Evolutionary conservation across 352 stramenopile species (phyloP).

Genomic region (Pythium apleroticum): DNA sequence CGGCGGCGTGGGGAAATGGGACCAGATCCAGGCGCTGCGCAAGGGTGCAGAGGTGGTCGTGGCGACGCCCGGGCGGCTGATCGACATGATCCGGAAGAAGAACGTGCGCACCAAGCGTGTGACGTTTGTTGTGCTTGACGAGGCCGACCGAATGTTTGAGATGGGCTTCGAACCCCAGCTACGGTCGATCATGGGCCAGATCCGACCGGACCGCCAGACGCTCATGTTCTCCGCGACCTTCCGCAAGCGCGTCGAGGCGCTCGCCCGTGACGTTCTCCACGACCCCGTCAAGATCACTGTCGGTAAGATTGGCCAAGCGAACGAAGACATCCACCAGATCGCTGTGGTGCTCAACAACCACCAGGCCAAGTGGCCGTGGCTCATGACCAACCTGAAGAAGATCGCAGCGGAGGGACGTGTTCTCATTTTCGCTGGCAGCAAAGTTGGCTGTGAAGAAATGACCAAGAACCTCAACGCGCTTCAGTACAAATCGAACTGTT

Average conservation of each 20-base stretch:
- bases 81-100: slow-evolving; percentile 85
- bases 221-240: slow-evolving; percentile 90
- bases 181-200: slow-evolving; percentile 77
- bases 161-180: slow-evolving; percentile 99
- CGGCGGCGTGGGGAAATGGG: slow-evolving; percentile 81
- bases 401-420: slow-evolving; percentile 76
- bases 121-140: slow-evolving; percentile 97
- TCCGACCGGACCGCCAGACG: slow-evolving; percentile 83
- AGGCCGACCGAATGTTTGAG: slow-evolving; percentile 99
- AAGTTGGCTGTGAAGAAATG: slow-evolving; percentile 83
- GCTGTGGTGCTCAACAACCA: slow-evolving; percentile 73
- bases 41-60: slow-evolving; percentile 79
- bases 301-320: slow-evolving; percentile 78
- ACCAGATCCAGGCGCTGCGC: slow-evolving; percentile 75
- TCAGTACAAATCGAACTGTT: slow-evolving; percentile 39
- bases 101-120: slow-evolving; percentile 60
- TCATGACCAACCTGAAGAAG: slow-evolving; percentile 55
- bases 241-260: slow-evolving; percentile 56
- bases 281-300: slow-evolving; percentile 85
- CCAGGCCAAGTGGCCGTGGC: slow-evolving; percentile 86
- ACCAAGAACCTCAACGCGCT: slow-evolving; percentile 59
- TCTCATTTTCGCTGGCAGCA: slow-evolving; percentile 86
- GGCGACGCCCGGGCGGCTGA: slow-evolving; percentile 74
- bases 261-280: slow-evolving; percentile 78
- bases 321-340: slow-evolving; percentile 89